These are phyloP conservation scores for Colletotrichum cereale DNA, from an alignment of 2,329 filamentous ascomycete genomes.

Conservation along the genomic window DNA sequence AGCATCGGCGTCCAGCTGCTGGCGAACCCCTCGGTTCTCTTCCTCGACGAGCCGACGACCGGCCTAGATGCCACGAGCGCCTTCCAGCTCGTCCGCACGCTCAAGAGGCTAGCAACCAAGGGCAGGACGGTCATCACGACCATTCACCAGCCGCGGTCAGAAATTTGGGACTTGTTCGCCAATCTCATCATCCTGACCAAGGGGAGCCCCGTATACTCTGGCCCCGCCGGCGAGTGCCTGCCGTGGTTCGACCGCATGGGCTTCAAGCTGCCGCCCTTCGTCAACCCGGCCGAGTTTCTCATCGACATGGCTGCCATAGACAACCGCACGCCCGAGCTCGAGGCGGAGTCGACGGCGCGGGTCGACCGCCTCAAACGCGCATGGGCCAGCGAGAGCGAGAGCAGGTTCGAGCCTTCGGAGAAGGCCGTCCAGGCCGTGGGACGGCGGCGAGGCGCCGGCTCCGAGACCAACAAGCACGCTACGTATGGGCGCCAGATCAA, in stretches of 20 bases:
- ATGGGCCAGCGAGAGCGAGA: slow-evolving; percentile 60
- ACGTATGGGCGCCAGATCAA: slow-evolving; percentile 71
- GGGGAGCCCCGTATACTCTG: slow-evolving; percentile 78
- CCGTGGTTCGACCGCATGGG: slow-evolving; percentile 73
- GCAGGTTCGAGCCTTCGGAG: slow-evolving; percentile 43
- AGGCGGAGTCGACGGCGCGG: slow-evolving; percentile 68
- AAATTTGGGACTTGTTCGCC: slow-evolving; percentile 85
- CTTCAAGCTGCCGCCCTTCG: slow-evolving; percentile 75
- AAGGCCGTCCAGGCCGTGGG: slow-evolving; percentile 35
- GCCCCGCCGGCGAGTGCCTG: slow-evolving; percentile 67
- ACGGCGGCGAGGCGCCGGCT: slow-evolving; percentile 5
- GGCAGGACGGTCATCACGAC: slow-evolving; percentile 80
- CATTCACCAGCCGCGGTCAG: slow-evolving; percentile 82
- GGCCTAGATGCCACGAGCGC: slow-evolving; percentile 83
- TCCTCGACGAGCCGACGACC: slow-evolving; percentile 84
- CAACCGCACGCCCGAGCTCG: slow-evolving; percentile 75
- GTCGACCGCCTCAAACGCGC: slow-evolving; percentile 71
- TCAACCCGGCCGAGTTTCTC: slow-evolving; percentile 82
- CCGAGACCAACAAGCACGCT: slow-evolving; percentile 58
- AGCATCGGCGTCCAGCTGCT: slow-evolving; percentile 84
- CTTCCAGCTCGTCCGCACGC: slow-evolving; percentile 77
- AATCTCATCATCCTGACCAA: slow-evolving; percentile 76
- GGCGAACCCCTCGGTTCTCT: slow-evolving; percentile 82
- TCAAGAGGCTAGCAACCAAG: slow-evolving; percentile 76
- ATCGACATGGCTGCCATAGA: slow-evolving; percentile 82